These are phyloP conservation scores for Backusella westeae DNA, from an alignment of 192 early-diverging fungal genomes.

Conservation along the genomic window DNA sequence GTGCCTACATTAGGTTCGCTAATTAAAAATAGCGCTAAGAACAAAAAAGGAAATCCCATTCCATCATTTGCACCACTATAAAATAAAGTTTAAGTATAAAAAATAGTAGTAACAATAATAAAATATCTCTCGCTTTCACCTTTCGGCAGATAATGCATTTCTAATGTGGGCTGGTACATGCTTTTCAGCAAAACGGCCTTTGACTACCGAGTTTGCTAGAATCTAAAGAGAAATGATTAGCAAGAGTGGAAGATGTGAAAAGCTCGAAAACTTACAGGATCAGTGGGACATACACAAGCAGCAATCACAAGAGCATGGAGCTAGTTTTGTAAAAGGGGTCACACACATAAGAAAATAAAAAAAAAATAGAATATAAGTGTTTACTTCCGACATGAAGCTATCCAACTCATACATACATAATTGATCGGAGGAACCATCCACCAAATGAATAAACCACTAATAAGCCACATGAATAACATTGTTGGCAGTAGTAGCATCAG, in stretches of 20 bases:
- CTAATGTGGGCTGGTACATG: constrained; percentile 77
- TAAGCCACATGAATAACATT: constrained; percentile 79
- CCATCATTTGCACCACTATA: constrained; percentile 83
- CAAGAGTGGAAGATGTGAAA: background rate
- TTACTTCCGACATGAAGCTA: background rate
- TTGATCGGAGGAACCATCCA: constrained; percentile 49
- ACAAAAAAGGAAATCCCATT: constrained; percentile 80
- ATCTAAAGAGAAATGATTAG: constrained; percentile 33
- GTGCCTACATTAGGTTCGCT: constrained; percentile 46
- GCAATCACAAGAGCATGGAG: constrained; percentile 75
- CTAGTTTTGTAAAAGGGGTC: constrained; percentile 32
- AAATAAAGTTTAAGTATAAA: constrained; percentile 11
- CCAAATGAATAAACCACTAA: constrained; percentile 66
- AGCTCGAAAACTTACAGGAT: constrained; percentile 65
- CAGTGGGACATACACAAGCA: constrained; percentile 87
- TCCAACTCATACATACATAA: constrained; percentile 43
- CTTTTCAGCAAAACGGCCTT: constrained; percentile 89
- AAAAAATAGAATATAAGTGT: background rate
- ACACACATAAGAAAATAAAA: background rate
- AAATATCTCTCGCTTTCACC: constrained; percentile 21
- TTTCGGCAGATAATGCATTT: constrained; percentile 74
- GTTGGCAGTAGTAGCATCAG: constrained; percentile 73
- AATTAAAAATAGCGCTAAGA: constrained; percentile 72
- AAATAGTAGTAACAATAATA: background rate
- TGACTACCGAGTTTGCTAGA: constrained; percentile 90